These are phyloP conservation scores for Aspergillus sp. DNA, from an alignment of 2,329 filamentous ascomycete genomes.

Conservation along the genomic window DNA sequence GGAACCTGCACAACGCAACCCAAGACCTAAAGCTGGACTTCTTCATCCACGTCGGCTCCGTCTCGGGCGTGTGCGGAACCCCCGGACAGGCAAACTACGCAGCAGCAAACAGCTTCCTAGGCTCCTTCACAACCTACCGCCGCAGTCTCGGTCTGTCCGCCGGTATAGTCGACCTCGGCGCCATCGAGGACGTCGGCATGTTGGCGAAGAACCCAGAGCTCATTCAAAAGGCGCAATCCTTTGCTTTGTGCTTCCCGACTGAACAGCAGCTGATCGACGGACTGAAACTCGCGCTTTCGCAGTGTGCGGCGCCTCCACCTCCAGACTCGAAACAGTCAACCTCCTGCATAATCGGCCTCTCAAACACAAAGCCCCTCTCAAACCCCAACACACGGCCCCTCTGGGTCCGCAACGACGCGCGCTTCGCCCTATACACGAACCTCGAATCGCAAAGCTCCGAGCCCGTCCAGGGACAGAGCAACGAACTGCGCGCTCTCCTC, in stretches of 20 bases:
- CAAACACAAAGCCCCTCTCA: conserved; percentile 15
- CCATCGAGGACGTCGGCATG: conserved; percentile 30
- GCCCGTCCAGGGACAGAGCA: background rate
- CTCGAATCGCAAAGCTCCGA: background rate
- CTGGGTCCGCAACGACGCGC: conserved; percentile 15
- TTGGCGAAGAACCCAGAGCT: background rate
- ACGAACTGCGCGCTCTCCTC: conserved; percentile 3
- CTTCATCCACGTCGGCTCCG: conserved; percentile 16
- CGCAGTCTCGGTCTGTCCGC: conserved; percentile 21
- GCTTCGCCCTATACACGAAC: conserved; percentile 16
- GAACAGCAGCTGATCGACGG: conserved; percentile 8
- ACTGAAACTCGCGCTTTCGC: background rate
- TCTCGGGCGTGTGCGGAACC: conserved; percentile 39
- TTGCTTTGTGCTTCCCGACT: background rate
- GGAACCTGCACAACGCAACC: conserved; percentile 21
- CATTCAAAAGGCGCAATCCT: background rate
- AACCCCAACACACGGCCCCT: conserved; percentile 4
- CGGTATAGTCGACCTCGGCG: conserved; percentile 24
- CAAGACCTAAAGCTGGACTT: conserved; percentile 6
- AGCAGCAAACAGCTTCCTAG: conserved; percentile 28
- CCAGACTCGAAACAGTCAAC: background rate
- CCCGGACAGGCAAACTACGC: conserved; percentile 39
- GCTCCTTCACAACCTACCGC: conserved; percentile 28
- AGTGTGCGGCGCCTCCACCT: background rate
- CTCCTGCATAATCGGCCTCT: conserved; percentile 11